These are phyloP conservation scores for Anthracocystis walkeri DNA, from an alignment of 1,284 basidiomycete genomes.

Conservation along the genomic window DNA sequence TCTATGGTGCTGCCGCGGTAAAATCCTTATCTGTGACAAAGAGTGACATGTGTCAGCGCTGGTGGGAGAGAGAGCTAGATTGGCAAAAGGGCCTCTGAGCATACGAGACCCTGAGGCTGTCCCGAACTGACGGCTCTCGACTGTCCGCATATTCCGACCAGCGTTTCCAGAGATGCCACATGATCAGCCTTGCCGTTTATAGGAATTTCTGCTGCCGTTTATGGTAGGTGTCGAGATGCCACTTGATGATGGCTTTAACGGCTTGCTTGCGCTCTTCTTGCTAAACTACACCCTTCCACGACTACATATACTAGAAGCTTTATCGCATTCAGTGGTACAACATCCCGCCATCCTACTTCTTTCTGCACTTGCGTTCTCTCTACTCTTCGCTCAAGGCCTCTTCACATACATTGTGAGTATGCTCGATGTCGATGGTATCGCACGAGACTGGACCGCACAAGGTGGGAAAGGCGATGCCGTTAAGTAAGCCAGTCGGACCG, in stretches of 20 bases:
- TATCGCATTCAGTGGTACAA: background rate
- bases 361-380: background rate
- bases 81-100: no score
- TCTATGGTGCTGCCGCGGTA: no score
- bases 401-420: background rate
- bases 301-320: background rate
- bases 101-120: no score
- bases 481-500: background rate
- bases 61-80: no score
- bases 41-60: no score
- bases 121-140: no score
- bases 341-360: no score
- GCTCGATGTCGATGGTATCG: background rate
- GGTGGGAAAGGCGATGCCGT: background rate
- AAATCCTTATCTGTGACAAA: no score
- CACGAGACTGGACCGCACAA: background rate
- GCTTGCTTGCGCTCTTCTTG: background rate
- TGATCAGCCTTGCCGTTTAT: slow-evolving; percentile 20
- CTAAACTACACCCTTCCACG: background rate
- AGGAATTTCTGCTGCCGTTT: slow-evolving; percentile 16
- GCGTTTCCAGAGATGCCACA: background rate
- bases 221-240: slow-evolving; percentile 12
- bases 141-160: background rate
- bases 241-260: slow-evolving; percentile 3
- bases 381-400: background rate